Base-by-base conservation (phyloP, 192 early-diverging fungal species). In the Bifiguratus adelaidae region DNA sequence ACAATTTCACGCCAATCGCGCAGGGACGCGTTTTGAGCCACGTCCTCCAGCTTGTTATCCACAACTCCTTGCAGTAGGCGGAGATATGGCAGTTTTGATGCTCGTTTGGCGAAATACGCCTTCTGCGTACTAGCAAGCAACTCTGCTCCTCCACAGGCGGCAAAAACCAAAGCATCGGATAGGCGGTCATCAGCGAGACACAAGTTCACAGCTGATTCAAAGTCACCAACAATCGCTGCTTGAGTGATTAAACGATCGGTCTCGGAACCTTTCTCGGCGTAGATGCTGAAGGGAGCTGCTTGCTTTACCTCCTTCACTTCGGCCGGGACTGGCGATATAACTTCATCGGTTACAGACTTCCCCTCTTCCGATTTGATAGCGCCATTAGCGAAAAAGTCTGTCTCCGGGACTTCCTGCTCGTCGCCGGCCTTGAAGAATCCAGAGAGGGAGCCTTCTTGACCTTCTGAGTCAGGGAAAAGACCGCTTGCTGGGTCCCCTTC, bases 1-100 rank as follows among this genome's bases (percentile, higher is more conserved):
- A 97, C 60, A 22, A 95, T 69, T 50, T 97, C 86, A 60, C 88
- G 85, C 96, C 96, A 99, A 43, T 85, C 84, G 22, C 73, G 71
- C 53, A 99, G 55, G 24, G 78, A 70, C 3, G 78, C 82, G 44
- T 83, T 79, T 32, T 65, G 59, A 0, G 95, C 91, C 32, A 96
- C 69, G 56, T 93, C 87, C 6, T 57, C 61, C 46, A 95, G 57
- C 51, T 97, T 87, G 11, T 80, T 82, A n/a, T 75, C 64, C 1
- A 87, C 74, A 44, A 99, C 76, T 45, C 73, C 74, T 52, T 92
- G 75, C 43, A 99, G 60, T 1, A 99, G 68, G 29, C 92, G 87
- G 9, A 89, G 56, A 52, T 95, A 96, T 23, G 81, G 74, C 13
- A 80, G 74, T 19, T 79, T 73, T 9, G 80, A 57, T 3, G 73